Conservation (phyloP, 768 basidiomycete species). For the Sistotremastrum suecicum region DNA sequence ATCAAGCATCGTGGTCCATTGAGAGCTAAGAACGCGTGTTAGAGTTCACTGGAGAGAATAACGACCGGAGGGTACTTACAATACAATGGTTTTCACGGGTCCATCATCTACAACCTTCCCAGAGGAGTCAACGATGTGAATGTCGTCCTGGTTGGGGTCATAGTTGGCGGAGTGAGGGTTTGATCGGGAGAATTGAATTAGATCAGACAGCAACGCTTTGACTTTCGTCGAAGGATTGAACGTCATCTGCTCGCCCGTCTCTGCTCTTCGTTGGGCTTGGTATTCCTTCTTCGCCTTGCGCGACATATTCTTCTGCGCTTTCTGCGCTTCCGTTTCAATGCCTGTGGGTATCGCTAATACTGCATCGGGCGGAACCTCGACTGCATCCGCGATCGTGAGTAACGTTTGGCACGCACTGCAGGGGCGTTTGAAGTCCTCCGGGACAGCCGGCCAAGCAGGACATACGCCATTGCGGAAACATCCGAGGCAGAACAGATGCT, state of each 20-base stretch:
- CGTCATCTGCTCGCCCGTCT: slow-evolving; percentile 33
- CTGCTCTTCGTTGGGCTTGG: slow-evolving; percentile 3
- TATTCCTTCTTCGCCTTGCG: slow-evolving; percentile 50
- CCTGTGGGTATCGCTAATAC: too few relatives aligned
- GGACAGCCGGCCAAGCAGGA: slow-evolving; percentile 66
- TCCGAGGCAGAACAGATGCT: slow-evolving; percentile 79
- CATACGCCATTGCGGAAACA: slow-evolving; percentile 78
- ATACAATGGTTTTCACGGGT: slow-evolving; percentile 83
- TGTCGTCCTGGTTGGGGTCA: slow-evolving; percentile 55
- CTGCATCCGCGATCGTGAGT: slow-evolving; percentile 58
- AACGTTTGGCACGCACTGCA: slow-evolving; percentile 71
- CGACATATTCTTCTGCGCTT: slow-evolving; percentile 42
- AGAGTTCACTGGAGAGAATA: slow-evolving; percentile 1
- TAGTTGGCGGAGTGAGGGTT: slow-evolving; percentile 87
- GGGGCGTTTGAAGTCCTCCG: slow-evolving; percentile 36
- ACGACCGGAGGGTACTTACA: slow-evolving; percentile 41
- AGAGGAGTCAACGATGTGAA: slow-evolving; percentile 63
- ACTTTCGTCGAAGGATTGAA: slow-evolving; percentile 82
- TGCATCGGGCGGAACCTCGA: slow-evolving; percentile 61
- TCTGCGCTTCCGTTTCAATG: slow-evolving; percentile 21
- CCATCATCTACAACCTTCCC: slow-evolving; percentile 61
- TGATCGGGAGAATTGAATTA: slow-evolving; percentile 62
- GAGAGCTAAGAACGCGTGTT: slow-evolving; percentile 40
- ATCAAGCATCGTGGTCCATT: slow-evolving; percentile 92
- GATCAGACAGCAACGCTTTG: slow-evolving; percentile 64